A percentile compares a stretch with the other conserved stretches of the same genome.
phyloP scores from a whole-genome alignment of 1,284 basidiomycete genomes.

The Ceratobasidium sp. region DNA sequence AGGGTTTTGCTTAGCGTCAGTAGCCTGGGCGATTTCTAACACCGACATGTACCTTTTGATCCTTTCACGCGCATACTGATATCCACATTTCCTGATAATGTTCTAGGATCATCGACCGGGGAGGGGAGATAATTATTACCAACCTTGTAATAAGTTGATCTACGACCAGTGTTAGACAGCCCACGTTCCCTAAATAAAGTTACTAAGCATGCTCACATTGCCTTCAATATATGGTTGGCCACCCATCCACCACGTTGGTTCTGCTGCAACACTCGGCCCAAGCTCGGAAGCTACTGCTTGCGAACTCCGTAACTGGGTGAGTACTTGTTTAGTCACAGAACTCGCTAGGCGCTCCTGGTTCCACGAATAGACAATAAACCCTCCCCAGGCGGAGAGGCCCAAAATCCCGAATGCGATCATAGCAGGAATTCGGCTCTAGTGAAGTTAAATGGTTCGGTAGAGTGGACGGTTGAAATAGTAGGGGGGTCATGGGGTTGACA shows the following conservation, averaged over 20 bases:
- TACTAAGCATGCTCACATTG: slow-evolving; percentile 37
- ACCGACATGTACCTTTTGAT: slow-evolving; percentile 39
- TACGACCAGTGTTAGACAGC: slow-evolving; percentile 7
- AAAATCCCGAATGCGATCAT: slow-evolving; percentile 41
- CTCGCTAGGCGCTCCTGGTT: slow-evolving; percentile 45
- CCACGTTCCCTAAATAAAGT: neutral
- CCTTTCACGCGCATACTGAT: slow-evolving; percentile 42
- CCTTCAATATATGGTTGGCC: slow-evolving; percentile 44
- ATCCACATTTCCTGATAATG: slow-evolving; percentile 26
- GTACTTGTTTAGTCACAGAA: slow-evolving; percentile 43
- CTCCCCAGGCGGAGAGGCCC: slow-evolving; percentile 43
- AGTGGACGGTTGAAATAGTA: neutral
- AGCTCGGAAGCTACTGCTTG: slow-evolving; percentile 40
- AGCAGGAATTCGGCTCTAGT: slow-evolving; percentile 41
- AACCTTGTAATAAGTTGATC: slow-evolving; percentile 45
- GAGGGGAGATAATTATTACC: neutral
- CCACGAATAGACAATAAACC: slow-evolving; percentile 44
- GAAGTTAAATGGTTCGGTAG: neutral
- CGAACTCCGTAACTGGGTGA: slow-evolving; percentile 40
- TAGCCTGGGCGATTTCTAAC: no score
- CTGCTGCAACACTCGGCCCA: slow-evolving; percentile 41
- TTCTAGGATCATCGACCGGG: neutral
- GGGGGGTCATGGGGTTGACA: neutral
- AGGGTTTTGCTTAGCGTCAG: no score
- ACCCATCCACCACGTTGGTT: slow-evolving; percentile 42